Conservation (phyloP, 1,284 basidiomycete species). For the Phylloboletellus chloephorus region DNA sequence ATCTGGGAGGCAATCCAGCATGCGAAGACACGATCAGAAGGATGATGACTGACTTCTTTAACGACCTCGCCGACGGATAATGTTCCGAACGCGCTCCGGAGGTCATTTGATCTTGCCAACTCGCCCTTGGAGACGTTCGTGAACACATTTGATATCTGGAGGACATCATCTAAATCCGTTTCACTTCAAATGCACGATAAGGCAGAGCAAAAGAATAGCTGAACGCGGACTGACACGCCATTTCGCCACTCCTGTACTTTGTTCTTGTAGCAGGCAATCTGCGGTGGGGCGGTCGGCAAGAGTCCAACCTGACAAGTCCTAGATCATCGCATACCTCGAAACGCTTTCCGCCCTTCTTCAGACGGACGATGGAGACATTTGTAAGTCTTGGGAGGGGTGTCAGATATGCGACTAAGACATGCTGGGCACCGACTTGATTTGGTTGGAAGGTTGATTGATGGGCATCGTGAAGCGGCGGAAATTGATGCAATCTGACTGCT, state of each 20-base stretch:
- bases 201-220: not conserved
- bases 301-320: not conserved
- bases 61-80: conserved; percentile 71
- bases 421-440: conserved; percentile 64
- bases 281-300: conserved; percentile 17
- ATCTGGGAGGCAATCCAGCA: conserved; percentile 50
- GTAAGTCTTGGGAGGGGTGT: conserved; percentile 59
- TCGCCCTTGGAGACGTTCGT: conserved; percentile 96
- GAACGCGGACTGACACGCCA: conserved; percentile 62
- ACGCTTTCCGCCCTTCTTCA: conserved; percentile 95
- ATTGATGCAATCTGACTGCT: conserved; percentile 1
- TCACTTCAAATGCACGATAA: conserved; percentile 49
- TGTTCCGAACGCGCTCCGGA: conserved; percentile 88
- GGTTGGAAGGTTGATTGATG: conserved; percentile 81
- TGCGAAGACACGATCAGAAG: not conserved
- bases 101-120: conserved; percentile 83
- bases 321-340: conserved; percentile 68
- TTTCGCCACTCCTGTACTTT: conserved; percentile 96
- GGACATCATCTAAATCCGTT: conserved; percentile 90
- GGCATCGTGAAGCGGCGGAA: conserved; percentile 33
- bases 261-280: conserved; percentile 99
- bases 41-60: conserved; percentile 59
- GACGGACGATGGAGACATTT: conserved; percentile 92
- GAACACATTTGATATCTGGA: conserved; percentile 97
- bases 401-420: not conserved